These are phyloP conservation scores for Pseudogymnoascus sp. DNA, from an alignment of 2,329 filamentous ascomycete genomes.

Conservation along the genomic window DNA sequence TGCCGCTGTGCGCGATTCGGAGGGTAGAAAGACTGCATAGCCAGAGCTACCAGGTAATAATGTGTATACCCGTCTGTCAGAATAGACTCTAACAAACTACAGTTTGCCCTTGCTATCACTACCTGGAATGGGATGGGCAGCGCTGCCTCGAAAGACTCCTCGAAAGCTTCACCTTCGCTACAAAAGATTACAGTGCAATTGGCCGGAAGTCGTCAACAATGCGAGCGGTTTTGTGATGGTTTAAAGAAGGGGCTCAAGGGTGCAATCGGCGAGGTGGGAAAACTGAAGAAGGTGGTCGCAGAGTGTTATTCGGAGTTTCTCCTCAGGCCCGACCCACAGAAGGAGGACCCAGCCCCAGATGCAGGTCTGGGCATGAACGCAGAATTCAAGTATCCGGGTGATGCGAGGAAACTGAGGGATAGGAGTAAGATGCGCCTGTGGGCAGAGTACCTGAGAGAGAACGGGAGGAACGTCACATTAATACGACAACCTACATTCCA, in stretches of 20 bases:
- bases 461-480: conserved; percentile 85
- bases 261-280: conserved; percentile 81
- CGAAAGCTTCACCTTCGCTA: conserved; percentile 41
- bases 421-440: conserved; percentile 95
- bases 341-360: conserved; percentile 65
- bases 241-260: conserved; percentile 84
- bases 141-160: conserved; percentile 46
- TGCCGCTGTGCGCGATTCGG: conserved; percentile 85
- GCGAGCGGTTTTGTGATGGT: conserved; percentile 93
- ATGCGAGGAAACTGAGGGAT: conserved; percentile 87
- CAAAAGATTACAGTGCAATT: conserved; percentile 91
- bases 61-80: conserved; percentile 8
- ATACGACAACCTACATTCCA: conserved; percentile 96
- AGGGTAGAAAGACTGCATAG: conserved; percentile 90
- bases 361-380: conserved; percentile 78
- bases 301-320: conserved; percentile 91
- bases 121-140: conserved; percentile 76
- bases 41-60: conserved; percentile 66
- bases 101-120: conserved; percentile 89
- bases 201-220: conserved; percentile 78
- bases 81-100: conserved; percentile 19
- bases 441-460: conserved; percentile 94
- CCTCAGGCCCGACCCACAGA: conserved; percentile 56
- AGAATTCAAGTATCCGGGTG: conserved; percentile 82
- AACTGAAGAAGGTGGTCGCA: conserved; percentile 69